Evolutionary conservation across 345 rosid species (phyloP).

Genomic region (Camelina sativa): DNA sequence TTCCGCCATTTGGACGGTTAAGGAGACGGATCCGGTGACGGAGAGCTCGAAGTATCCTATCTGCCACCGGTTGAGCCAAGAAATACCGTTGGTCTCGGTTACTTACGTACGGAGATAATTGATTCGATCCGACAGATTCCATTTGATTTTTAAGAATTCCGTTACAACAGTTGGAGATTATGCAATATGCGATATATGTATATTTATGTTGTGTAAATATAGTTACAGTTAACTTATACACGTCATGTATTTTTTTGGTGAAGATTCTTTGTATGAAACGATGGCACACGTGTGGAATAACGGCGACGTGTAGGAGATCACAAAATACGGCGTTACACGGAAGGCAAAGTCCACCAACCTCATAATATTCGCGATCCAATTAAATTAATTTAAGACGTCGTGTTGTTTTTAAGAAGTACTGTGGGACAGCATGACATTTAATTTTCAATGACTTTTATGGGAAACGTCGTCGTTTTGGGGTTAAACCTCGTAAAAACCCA

Average conservation of each 20-base stretch:
- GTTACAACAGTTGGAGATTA: conserved; percentile 23
- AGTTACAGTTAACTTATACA: conserved; percentile 17
- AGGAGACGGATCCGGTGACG: conserved; percentile 72
- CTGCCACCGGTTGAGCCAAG: conserved; percentile 56
- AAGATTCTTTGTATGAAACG: conserved; percentile 53
- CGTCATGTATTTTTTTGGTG: conserved; percentile 29
- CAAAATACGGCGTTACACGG: conserved; percentile 41
- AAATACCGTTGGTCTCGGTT: conserved; percentile 30
- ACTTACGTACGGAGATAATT: conserved; percentile 32
- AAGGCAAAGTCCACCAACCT: neutral
- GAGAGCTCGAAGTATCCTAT: conserved; percentile 71
- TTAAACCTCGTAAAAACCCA: conserved; percentile 41
- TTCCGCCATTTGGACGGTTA: conserved; percentile 55
- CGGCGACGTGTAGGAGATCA: conserved; percentile 46
- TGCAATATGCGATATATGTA: neutral
- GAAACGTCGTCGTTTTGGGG: conserved; percentile 15
- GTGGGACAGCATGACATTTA: conserved; percentile 14
- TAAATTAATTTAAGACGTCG: neutral
- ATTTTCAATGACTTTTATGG: neutral
- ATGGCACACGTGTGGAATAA: conserved; percentile 60
- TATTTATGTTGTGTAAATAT: no score
- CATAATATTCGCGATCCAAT: neutral
- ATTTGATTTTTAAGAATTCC: conserved; percentile 36
- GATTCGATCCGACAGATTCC: conserved; percentile 61
- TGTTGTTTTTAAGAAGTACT: neutral